Conservation (phyloP, 1,284 basidiomycete genomes). For the Jaminaea rosea region DNA sequence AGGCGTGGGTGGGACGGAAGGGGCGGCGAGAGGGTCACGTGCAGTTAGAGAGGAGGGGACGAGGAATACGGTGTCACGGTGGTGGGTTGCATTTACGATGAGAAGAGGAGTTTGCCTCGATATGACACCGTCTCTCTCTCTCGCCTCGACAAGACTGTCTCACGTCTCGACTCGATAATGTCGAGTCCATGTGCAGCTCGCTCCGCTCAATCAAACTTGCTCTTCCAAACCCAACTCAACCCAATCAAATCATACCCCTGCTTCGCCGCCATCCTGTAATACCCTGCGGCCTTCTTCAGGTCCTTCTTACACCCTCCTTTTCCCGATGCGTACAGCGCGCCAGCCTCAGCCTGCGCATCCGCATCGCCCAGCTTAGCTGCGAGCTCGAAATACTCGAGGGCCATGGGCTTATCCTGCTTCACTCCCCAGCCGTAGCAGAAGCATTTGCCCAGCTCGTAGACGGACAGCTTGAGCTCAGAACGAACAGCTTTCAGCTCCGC, state of each 20-base stretch:
- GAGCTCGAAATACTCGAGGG: slow-evolving; percentile 61
- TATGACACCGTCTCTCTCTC: too few species aligned
- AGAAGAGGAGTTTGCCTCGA: neutral
- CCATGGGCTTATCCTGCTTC: slow-evolving; percentile 65
- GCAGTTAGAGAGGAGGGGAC: too few species aligned
- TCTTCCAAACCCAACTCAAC: slow-evolving; percentile 39
- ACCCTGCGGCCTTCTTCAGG: slow-evolving; percentile 71
- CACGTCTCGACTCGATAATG: too few species aligned
- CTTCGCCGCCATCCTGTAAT: slow-evolving; percentile 68
- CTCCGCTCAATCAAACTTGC: slow-evolving; percentile 32
- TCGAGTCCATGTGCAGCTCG: too few species aligned
- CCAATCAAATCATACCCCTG: slow-evolving; percentile 39
- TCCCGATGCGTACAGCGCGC: slow-evolving; percentile 72
- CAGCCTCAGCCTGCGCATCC: slow-evolving; percentile 70
- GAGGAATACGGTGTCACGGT: too few species aligned
- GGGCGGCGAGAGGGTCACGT: too few species aligned
- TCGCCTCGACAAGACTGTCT: too few species aligned
- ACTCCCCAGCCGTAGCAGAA: slow-evolving; percentile 87
- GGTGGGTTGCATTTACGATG: too few species aligned
- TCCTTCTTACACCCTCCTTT: slow-evolving; percentile 70
- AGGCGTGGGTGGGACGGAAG: too few species aligned
- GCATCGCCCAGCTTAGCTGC: slow-evolving; percentile 74
- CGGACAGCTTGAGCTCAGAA: slow-evolving; percentile 72
- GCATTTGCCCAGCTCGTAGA: slow-evolving; percentile 84
- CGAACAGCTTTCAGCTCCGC: slow-evolving; percentile 50